Evolutionary conservation across 257 asterid species (phyloP).

Genomic region (Capsicum rhomboideum): DNA sequence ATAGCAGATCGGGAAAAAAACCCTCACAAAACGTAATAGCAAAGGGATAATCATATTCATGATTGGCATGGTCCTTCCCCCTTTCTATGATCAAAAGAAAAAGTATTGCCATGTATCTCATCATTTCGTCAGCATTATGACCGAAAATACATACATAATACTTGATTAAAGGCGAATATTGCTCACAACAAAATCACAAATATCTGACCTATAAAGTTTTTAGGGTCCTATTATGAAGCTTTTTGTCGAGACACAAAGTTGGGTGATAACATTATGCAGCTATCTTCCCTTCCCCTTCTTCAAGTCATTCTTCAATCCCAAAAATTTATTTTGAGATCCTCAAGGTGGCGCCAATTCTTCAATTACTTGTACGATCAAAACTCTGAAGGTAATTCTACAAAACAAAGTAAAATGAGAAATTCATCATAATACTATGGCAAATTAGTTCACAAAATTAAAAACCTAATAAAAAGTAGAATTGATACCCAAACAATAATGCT

Average conservation of each 20-base stretch:
- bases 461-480: too few relatives aligned
- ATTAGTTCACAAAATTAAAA: too few relatives aligned
- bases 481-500: too few relatives aligned
- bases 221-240: not conserved
- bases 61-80: not conserved
- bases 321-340: too few relatives aligned
- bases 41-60: not conserved
- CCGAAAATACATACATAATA: not conserved
- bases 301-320: too few relatives aligned
- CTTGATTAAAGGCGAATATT: not conserved
- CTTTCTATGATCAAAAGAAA: not conserved
- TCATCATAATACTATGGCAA: too few relatives aligned
- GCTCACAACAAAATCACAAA: not conserved
- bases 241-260: too few relatives aligned
- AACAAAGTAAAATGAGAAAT: not conserved
- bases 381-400: constrained; percentile 22
- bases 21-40: not conserved
- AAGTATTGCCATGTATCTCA: not conserved
- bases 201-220: not conserved
- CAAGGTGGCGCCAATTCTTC: too few relatives aligned
- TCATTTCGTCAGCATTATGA: not conserved
- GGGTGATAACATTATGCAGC: too few relatives aligned
- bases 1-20: not conserved
- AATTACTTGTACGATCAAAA: not conserved
- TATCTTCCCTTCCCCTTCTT: too few relatives aligned